Evolutionary conservation across 2,329 filamentous ascomycete genomes (phyloP).

Genomic region (Beauveria asiatica): DNA sequence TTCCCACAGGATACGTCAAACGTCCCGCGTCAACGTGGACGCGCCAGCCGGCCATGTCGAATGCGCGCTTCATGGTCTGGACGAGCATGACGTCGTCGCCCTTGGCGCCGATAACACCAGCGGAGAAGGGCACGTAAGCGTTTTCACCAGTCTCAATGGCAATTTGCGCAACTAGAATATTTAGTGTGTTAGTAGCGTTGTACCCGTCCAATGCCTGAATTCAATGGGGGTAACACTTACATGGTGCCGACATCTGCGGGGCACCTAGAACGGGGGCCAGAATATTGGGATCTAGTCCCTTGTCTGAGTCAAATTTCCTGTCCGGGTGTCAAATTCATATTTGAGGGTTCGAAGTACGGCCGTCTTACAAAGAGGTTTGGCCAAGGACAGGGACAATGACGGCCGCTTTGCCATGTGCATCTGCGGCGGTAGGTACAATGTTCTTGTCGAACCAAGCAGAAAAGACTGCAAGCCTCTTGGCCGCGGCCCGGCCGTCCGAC

Average conservation of each 20-base stretch:
- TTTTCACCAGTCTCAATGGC: conserved; percentile 24
- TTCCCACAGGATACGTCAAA: conserved; percentile 20
- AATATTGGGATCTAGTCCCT: conserved; percentile 20
- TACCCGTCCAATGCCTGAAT: background rate
- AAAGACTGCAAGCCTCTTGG: conserved; percentile 20
- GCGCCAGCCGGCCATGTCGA: conserved; percentile 21
- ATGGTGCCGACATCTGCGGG: conserved; percentile 26
- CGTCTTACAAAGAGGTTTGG: background rate
- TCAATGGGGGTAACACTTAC: conserved; percentile 18
- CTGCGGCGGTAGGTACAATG: conserved; percentile 16
- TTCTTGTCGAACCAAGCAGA: conserved; percentile 24
- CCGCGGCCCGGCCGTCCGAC: background rate
- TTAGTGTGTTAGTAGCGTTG: background rate
- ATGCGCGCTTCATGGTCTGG: conserved; percentile 20
- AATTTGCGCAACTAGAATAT: conserved; percentile 21
- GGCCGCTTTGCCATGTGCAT: conserved; percentile 16
- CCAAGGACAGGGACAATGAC: conserved; percentile 21
- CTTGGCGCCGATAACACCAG: conserved; percentile 21
- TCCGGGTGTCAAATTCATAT: background rate
- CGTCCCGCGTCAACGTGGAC: conserved; percentile 22
- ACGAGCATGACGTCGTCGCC: conserved; percentile 21
- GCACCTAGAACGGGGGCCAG: conserved; percentile 22
- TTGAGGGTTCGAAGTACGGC: background rate
- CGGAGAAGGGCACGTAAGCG: conserved; percentile 22
- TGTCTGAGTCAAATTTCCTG: background rate